phyloP scores from a whole-genome alignment of 108 stramenopile species.

The Skeletonema grethae region DNA sequence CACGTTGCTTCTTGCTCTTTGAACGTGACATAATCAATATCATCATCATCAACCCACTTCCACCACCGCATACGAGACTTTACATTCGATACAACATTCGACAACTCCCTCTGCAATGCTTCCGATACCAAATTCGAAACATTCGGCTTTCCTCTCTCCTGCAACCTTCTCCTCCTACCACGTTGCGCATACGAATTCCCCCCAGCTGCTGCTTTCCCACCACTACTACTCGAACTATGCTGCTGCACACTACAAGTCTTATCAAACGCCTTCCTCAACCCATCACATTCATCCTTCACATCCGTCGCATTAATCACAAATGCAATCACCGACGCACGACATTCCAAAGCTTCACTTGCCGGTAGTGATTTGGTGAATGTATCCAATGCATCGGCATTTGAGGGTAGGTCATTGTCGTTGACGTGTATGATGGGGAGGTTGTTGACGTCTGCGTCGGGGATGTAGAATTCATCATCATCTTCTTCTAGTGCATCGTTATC shows the following conservation, averaged over 20 bases:
- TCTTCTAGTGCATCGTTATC: conserved; percentile 1
- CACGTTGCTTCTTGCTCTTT: conserved; percentile 1
- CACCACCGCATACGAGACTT: not conserved
- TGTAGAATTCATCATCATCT: conserved; percentile 1
- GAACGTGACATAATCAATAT: not conserved
- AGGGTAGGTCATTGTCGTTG: conserved; percentile 22
- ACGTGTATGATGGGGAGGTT: conserved; percentile 20
- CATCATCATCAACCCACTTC: conserved; percentile 6
- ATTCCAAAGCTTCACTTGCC: conserved; percentile 14
- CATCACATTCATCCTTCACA: conserved; percentile 86
- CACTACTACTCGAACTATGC: not conserved
- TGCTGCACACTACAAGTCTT: conserved; percentile 61
- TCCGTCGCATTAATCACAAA: conserved; percentile 91
- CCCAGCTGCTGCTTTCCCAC: not conserved
- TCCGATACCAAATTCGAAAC: conserved; percentile 4
- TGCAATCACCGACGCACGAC: conserved; percentile 67
- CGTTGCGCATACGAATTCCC: not conserved
- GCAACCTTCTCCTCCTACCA: conserved; percentile 23
- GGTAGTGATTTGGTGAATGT: conserved; percentile 24
- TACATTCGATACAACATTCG: not conserved
- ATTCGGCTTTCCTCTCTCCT: conserved; percentile 27
- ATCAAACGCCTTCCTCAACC: conserved; percentile 81
- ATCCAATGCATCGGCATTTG: conserved; percentile 39
- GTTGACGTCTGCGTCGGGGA: not conserved
- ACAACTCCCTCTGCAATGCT: conserved; percentile 14